Base-by-base conservation (phyloP, 176 grass and related monocot species). In the Oryza coarctata region DNA sequence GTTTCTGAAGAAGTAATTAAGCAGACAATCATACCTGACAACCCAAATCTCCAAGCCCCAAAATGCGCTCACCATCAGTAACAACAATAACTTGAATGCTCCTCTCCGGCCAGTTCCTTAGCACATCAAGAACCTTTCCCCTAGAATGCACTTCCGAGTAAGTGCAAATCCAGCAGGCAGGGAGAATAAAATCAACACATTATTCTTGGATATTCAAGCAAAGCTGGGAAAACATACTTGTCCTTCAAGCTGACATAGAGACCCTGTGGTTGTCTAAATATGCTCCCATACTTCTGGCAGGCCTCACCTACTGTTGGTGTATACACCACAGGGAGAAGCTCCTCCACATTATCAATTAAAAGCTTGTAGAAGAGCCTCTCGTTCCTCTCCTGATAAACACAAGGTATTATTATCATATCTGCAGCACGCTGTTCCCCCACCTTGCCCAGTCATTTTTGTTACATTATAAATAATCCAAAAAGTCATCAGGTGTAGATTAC, bases 211-310 rank as follows among this genome's bases (percentile, higher is more conserved):
- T 80, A 45, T 38, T 63, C 12, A 83, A 73, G 49, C 35, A 85
- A 52, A 79, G 66, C 63, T 73, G 23, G 44, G 33, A 30, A 6
- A 68, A 85, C 91, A 18, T 87, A 99, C 97, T 99, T 99, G 84
- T 99, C 97, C 85, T 82, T 99, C 84, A 99, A 84, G 57, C 91
- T 99, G 83, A 99, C 81, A 86, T 99, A 99, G 65, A 99, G 80
- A 76, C 97, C 97, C 85, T 99, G 97, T 25, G 97, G 97, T 13
- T 62, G 85, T 72, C 87, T 75, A 71, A 95, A 96, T 68, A 99
- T 99, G 86, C 82, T 95, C 12, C 97, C 97, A 88, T 99, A 99
- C 57, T 99, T 99, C 87, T 99, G 93, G 87, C 97, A 99, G n/a
- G 97, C 97, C 80, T 99, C 97, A 26, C 97, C 97, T 14, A 99